phyloP scores from a whole-genome alignment of 306 rosid genomes.

The Glycine tomentella region DNA sequence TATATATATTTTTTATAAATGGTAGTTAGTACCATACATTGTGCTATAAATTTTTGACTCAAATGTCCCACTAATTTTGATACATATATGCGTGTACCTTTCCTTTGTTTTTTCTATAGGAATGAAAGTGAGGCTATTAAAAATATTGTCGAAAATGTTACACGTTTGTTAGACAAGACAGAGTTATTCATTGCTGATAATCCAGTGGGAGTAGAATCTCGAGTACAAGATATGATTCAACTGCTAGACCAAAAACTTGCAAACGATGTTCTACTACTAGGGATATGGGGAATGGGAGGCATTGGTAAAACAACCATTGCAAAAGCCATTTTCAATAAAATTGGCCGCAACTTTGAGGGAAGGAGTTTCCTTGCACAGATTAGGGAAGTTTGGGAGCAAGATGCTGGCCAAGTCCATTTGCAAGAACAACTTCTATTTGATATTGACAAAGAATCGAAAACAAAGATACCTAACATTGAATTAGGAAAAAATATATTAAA shows the following conservation, averaged over 20 bases:
- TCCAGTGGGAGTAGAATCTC: constrained; percentile 38
- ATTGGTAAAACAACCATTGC: constrained; percentile 48
- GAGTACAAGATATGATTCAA: not conserved
- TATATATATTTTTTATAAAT: too few species aligned
- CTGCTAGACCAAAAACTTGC: not conserved
- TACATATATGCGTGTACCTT: not conserved
- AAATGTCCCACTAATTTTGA: not conserved
- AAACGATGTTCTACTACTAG: not conserved
- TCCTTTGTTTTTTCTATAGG: not conserved
- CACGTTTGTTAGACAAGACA: not conserved
- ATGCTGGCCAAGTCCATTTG: not conserved
- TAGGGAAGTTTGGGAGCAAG: constrained; percentile 25
- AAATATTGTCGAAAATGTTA: not conserved
- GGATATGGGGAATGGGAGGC: constrained; percentile 44
- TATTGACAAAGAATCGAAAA: not conserved
- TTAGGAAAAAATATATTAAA: not conserved
- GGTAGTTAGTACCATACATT: not conserved
- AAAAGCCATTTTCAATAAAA: constrained; percentile 31
- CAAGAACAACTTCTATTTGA: constrained; percentile 13
- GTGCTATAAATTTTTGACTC: not conserved
- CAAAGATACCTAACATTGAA: constrained; percentile 9
- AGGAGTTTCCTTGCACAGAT: constrained; percentile 25
- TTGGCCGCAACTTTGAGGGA: not conserved
- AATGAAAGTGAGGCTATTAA: not conserved
- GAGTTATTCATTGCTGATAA: not conserved